These are phyloP conservation scores for Naganishia kalamii DNA, from an alignment of 768 basidiomycete genomes.

Conservation along the genomic window DNA sequence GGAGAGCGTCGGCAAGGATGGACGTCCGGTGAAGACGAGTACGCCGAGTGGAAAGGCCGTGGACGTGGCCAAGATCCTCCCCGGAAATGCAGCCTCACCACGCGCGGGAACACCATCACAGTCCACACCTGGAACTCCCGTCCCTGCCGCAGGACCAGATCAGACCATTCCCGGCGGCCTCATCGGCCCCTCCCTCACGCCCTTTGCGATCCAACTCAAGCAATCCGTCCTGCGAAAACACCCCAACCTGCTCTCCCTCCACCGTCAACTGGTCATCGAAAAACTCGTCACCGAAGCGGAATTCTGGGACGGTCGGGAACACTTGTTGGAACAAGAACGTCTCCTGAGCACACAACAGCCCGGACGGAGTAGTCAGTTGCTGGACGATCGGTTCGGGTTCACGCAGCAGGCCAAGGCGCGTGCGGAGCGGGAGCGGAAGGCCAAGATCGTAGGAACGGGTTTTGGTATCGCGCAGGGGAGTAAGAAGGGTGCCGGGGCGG, in stretches of 20 bases:
- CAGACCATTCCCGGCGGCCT: background rate
- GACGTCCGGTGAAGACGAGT: background rate
- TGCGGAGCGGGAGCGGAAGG: slow-evolving; percentile 61
- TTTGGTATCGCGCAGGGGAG: slow-evolving; percentile 18
- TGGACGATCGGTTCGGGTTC: slow-evolving; percentile 52
- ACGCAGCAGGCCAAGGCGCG: slow-evolving; percentile 71
- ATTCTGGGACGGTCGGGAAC: slow-evolving; percentile 92
- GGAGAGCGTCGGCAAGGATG: slow-evolving; percentile 1
- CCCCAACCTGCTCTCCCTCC: slow-evolving; percentile 69
- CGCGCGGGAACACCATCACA: background rate
- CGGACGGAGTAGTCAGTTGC: slow-evolving; percentile 43
- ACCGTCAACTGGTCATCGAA: slow-evolving; percentile 78
- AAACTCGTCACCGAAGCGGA: slow-evolving; percentile 72
- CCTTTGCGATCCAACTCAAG: slow-evolving; percentile 25
- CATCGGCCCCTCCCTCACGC: background rate
- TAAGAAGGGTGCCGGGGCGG: background rate
- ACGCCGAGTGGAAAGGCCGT: slow-evolving; percentile 16
- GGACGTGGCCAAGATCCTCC: background rate
- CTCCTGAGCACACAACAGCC: slow-evolving; percentile 42
- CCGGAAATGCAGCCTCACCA: background rate
- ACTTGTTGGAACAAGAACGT: slow-evolving; percentile 40
- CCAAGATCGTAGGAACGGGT: slow-evolving; percentile 37
- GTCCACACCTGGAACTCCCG: background rate
- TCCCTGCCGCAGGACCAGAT: background rate
- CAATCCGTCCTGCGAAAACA: slow-evolving; percentile 62